Percentiles rank a stretch among this genome's conserved stretches.
phyloP scores from a whole-genome alignment of 2,329 filamentous ascomycete genomes.

The Talaromyces pinophilus region DNA sequence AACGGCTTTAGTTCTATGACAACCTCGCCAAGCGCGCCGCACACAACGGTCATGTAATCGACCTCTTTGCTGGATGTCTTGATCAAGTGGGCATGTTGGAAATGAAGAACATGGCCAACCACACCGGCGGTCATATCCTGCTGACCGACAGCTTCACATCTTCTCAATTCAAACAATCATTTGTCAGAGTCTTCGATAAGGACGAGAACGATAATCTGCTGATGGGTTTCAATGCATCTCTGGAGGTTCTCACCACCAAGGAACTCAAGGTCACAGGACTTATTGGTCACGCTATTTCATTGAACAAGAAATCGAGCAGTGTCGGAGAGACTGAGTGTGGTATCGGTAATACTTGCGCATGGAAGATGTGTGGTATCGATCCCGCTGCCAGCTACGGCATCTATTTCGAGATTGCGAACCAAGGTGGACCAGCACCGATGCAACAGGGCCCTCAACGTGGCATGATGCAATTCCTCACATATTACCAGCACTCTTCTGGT shows the following conservation, averaged over 20 bases:
- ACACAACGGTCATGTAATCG: slow-evolving; percentile 95
- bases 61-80: slow-evolving; percentile 95
- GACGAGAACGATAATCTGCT: slow-evolving; percentile 90
- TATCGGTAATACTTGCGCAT: slow-evolving; percentile 97
- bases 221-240: slow-evolving; percentile 96
- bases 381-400: slow-evolving; percentile 90
- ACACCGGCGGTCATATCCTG: slow-evolving; percentile 96
- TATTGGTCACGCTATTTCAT: slow-evolving; percentile 92
- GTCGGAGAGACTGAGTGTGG: slow-evolving; percentile 98
- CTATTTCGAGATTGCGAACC: slow-evolving; percentile 96
- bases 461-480: slow-evolving; percentile 97
- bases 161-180: slow-evolving; percentile 99
- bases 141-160: slow-evolving; percentile 97
- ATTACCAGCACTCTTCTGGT: slow-evolving; percentile 96
- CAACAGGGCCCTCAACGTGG: slow-evolving; percentile 87
- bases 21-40: slow-evolving; percentile 88
- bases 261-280: slow-evolving; percentile 97
- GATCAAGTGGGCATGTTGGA: slow-evolving; percentile 96
- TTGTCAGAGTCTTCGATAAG: slow-evolving; percentile 95
- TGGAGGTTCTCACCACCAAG: slow-evolving; percentile 96
- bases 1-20: slow-evolving; percentile 77
- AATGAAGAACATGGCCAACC: slow-evolving; percentile 97
- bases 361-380: slow-evolving; percentile 99
- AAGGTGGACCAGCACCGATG: slow-evolving; percentile 81
- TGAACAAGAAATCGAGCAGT: slow-evolving; percentile 97